Conservation (phyloP, 1,284 basidiomycete genomes). For the Leccinum subrobustum region DNA sequence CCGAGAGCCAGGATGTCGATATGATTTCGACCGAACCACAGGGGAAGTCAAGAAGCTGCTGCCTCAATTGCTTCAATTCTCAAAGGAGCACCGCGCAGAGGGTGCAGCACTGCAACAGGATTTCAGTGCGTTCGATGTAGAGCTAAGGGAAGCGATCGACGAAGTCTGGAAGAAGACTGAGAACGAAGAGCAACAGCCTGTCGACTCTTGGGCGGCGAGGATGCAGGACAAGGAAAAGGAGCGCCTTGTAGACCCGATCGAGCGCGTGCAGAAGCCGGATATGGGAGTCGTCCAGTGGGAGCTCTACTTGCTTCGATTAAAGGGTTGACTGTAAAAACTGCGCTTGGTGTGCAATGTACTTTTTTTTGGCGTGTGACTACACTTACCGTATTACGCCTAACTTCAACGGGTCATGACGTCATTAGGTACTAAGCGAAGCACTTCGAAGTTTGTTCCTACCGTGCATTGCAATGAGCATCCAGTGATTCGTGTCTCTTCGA, state of each 20-base stretch:
- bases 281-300: constrained; percentile 48
- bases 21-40: constrained; percentile 28
- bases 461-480: neutral
- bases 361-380: neutral
- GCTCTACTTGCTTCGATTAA: constrained; percentile 42
- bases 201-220: constrained; percentile 55
- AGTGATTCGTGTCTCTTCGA: neutral
- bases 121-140: constrained; percentile 48
- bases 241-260: constrained; percentile 49
- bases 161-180: constrained; percentile 57
- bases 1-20: neutral
- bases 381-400: neutral
- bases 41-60: constrained; percentile 61
- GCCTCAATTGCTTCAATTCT: constrained; percentile 68
- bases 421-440: neutral
- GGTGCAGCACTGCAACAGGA: constrained; percentile 56
- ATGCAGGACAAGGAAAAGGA: constrained; percentile 61
- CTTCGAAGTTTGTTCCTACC: neutral
- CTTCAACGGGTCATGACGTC: neutral
- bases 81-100: constrained; percentile 56
- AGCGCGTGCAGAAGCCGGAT: constrained; percentile 60
- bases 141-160: constrained; percentile 52
- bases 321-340: neutral
- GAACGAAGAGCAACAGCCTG: constrained; percentile 30
- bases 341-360: neutral